Conservation (phyloP, 371 early-diverging fungal genomes). For the Thermomucor indicae-seudaticae region DNA sequence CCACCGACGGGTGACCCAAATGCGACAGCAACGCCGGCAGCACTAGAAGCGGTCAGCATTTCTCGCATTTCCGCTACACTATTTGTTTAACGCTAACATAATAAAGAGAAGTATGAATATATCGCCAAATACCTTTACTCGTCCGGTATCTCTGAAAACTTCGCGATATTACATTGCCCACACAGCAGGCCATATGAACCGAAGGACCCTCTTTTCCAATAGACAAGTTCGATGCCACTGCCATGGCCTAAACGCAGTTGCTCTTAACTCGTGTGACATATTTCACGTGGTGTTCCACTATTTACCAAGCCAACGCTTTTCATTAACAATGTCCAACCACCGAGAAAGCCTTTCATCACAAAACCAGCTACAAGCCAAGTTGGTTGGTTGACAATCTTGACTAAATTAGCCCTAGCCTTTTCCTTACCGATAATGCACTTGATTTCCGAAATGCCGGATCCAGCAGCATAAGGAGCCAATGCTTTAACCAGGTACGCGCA, state of each 20-base stretch:
- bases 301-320: slow-evolving; percentile 81
- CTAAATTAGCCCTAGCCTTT: background rate
- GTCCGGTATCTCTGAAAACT: slow-evolving; percentile 80
- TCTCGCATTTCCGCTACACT: slow-evolving; percentile 79
- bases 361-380: slow-evolving; percentile 62
- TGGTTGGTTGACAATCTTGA: background rate
- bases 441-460: slow-evolving; percentile 94
- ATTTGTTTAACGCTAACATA: background rate
- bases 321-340: slow-evolving; percentile 81
- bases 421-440: slow-evolving; percentile 86
- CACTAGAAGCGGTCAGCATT: slow-evolving; percentile 88
- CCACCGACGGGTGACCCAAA: slow-evolving; percentile 73
- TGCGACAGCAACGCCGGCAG: slow-evolving; percentile 69
- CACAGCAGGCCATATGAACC: slow-evolving; percentile 90
- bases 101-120: background rate
- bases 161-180: slow-evolving; percentile 86
- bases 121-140: slow-evolving; percentile 62
- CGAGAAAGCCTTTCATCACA: slow-evolving; percentile 86
- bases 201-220: slow-evolving; percentile 96
- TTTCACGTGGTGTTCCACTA: too few relatives aligned
- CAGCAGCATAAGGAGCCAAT: slow-evolving; percentile 89
- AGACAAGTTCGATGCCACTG: slow-evolving; percentile 85
- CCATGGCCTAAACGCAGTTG: slow-evolving; percentile 52
- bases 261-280: background rate
- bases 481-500: slow-evolving; percentile 60